Evolutionary conservation across 176 grass and related monocot genomes (phyloP).

Genomic region (Panicum miliaceum): DNA sequence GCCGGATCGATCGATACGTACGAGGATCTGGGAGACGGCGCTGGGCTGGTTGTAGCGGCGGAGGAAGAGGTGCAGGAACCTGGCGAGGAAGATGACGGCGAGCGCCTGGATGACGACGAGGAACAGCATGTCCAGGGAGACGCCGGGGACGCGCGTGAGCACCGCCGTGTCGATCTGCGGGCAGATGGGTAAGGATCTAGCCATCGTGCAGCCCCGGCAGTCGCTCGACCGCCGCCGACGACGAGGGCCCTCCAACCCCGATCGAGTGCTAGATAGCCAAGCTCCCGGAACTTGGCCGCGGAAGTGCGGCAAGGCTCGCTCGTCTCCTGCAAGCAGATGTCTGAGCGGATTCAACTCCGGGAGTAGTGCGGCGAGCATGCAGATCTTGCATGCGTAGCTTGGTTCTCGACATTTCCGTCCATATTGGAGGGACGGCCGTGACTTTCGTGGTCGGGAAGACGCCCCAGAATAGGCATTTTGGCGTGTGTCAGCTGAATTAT

Average conservation of each 20-base stretch:
- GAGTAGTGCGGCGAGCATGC: background rate
- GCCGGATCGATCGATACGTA: background rate
- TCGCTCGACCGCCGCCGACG: constrained; percentile 19
- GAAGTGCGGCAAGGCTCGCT: background rate
- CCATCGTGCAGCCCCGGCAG: constrained; percentile 21
- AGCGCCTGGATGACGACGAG: constrained; percentile 51
- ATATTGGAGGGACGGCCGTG: constrained; percentile 40
- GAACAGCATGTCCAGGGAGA: constrained; percentile 56
- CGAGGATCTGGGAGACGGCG: constrained; percentile 55
- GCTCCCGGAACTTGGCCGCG: background rate
- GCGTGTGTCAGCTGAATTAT: background rate
- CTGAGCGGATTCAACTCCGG: background rate
- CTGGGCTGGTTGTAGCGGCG: constrained; percentile 55
- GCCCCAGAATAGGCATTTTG: constrained; percentile 15
- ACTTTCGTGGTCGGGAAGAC: constrained; percentile 20
- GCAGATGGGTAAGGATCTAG: constrained; percentile 31
- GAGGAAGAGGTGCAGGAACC: constrained; percentile 53
- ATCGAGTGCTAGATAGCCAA: background rate
- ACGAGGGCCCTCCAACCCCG: background rate
- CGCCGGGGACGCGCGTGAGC: constrained; percentile 45
- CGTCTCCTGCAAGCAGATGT: background rate
- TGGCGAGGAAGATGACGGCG: constrained; percentile 43
- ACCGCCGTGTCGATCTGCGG: background rate
- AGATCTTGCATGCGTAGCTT: background rate
- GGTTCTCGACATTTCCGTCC: background rate